Evolutionary conservation across 2,329 filamentous ascomycete genomes (phyloP).

Genomic region (Colletotrichum sojae): DNA sequence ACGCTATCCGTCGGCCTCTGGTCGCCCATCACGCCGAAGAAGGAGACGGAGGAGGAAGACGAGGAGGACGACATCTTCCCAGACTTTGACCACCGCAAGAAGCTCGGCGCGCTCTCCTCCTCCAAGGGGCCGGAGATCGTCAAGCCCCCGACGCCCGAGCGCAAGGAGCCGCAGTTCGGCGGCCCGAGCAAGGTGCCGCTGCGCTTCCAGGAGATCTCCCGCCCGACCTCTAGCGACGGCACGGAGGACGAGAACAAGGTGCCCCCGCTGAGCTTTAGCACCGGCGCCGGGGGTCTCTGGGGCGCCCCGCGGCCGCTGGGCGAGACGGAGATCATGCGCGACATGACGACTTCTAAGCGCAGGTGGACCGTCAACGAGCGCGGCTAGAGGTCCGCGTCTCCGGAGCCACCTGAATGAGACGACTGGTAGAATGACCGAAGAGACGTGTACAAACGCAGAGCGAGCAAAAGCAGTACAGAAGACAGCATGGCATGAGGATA

Average conservation of each 20-base stretch:
- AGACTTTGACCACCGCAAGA: slow-evolving; percentile 63
- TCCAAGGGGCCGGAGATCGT: slow-evolving; percentile 28
- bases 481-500: neutral
- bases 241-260: slow-evolving; percentile 50
- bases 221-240: slow-evolving; percentile 40
- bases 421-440: neutral
- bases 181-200: slow-evolving; percentile 36
- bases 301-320: slow-evolving; percentile 59
- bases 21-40: slow-evolving; percentile 55
- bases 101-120: slow-evolving; percentile 34
- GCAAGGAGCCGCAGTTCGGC: slow-evolving; percentile 41
- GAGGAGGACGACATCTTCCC: slow-evolving; percentile 66
- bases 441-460: slow-evolving; percentile 1
- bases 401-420: neutral
- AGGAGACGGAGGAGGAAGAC: slow-evolving; percentile 60
- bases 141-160: slow-evolving; percentile 41
- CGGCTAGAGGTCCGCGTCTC: slow-evolving; percentile 12
- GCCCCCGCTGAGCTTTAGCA: slow-evolving; percentile 54
- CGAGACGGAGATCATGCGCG: slow-evolving; percentile 60
- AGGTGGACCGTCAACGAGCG: slow-evolving; percentile 71
- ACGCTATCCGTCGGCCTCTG: slow-evolving; percentile 63
- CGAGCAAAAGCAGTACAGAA: slow-evolving; percentile 6
- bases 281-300: slow-evolving; percentile 60
- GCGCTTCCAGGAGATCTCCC: slow-evolving; percentile 39
- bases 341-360: slow-evolving; percentile 63